A percentile compares a stretch with the other conserved stretches of the same genome.
Evolutionary conservation across 2,329 filamentous ascomycete genomes (phyloP).

Genomic region (Nemania abortiva): DNA sequence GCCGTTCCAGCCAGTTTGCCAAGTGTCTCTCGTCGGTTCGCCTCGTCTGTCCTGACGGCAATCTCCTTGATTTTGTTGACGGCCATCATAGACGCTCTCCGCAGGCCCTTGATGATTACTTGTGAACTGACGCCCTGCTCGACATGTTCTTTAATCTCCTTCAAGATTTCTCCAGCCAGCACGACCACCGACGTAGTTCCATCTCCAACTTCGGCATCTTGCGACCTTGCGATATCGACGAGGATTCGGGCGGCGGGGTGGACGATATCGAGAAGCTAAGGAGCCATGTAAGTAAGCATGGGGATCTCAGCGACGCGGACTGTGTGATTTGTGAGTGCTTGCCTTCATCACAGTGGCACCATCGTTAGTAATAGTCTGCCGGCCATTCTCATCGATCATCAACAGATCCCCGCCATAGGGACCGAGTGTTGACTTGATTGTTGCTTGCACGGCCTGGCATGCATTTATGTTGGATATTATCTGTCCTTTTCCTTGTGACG

Average conservation of each 20-base stretch:
- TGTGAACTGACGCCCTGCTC: conserved; percentile 98
- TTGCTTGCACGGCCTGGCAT: conserved; percentile 93
- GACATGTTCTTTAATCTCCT: conserved; percentile 95
- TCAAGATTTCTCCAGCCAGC: conserved; percentile 95
- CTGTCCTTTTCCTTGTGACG: conserved; percentile 96
- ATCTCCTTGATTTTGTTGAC: conserved; percentile 99
- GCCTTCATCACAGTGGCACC: conserved; percentile 99
- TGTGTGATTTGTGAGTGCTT: conserved; percentile 41
- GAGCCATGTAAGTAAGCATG: conserved; percentile 22
- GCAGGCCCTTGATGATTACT: conserved; percentile 95
- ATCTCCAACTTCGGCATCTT: conserved; percentile 98
- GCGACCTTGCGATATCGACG: conserved; percentile 97
- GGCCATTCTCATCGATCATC: conserved; percentile 95
- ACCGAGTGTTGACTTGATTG: conserved; percentile 94
- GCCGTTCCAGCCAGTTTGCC: conserved; percentile 91
- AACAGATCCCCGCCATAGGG: conserved; percentile 97
- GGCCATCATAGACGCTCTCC: conserved; percentile 87
- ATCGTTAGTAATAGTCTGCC: conserved; percentile 98
- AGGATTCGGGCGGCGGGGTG: conserved; percentile 97
- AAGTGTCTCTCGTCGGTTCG: conserved; percentile 87
- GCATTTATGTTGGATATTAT: conserved; percentile 99
- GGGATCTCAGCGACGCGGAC: neutral
- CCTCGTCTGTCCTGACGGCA: conserved; percentile 84
- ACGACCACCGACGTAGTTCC: conserved; percentile 98
- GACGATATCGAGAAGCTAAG: conserved; percentile 95